These are phyloP conservation scores for Aspergillus caelatus DNA, from an alignment of 2,329 filamentous ascomycete species.

Conservation along the genomic window DNA sequence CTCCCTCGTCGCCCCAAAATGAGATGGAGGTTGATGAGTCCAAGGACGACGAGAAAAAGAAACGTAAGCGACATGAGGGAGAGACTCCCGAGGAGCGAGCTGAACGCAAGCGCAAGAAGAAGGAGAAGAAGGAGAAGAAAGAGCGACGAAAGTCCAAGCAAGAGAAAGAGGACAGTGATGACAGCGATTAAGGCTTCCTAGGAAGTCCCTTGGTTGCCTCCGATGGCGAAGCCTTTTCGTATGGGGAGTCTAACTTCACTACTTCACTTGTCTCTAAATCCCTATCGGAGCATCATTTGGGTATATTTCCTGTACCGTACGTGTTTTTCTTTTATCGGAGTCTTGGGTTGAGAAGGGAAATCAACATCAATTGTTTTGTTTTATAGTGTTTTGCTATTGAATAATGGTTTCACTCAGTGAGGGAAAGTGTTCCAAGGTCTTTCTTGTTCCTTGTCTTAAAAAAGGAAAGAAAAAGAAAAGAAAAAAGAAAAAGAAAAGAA, in stretches of 20 bases:
- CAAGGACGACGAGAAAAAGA: constrained; percentile 54
- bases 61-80: constrained; percentile 59
- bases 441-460: neutral
- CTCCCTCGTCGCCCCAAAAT: constrained; percentile 31
- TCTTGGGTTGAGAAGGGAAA: constrained; percentile 44
- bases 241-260: constrained; percentile 1
- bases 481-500: neutral
- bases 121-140: constrained; percentile 58
- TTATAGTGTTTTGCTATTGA: neutral
- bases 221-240: constrained; percentile 13
- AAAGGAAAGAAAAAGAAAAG: too few relatives aligned
- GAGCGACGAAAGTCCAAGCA: constrained; percentile 82
- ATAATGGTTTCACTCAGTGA: neutral
- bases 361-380: constrained; percentile 28
- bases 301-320: constrained; percentile 46
- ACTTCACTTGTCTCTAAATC: constrained; percentile 2
- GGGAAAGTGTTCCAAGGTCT: neutral
- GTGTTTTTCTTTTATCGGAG: constrained; percentile 36
- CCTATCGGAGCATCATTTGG: constrained; percentile 18
- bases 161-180: constrained; percentile 71
- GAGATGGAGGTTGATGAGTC: constrained; percentile 48
- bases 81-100: constrained; percentile 54
- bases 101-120: constrained; percentile 55
- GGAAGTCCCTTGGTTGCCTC: constrained; percentile 26
- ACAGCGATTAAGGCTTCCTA: constrained; percentile 44